Evolutionary conservation across 2,329 filamentous ascomycete species (phyloP), one percentile per base, ranked within the genome.

Genomic region (Hymenoscyphus linearis): DNA sequence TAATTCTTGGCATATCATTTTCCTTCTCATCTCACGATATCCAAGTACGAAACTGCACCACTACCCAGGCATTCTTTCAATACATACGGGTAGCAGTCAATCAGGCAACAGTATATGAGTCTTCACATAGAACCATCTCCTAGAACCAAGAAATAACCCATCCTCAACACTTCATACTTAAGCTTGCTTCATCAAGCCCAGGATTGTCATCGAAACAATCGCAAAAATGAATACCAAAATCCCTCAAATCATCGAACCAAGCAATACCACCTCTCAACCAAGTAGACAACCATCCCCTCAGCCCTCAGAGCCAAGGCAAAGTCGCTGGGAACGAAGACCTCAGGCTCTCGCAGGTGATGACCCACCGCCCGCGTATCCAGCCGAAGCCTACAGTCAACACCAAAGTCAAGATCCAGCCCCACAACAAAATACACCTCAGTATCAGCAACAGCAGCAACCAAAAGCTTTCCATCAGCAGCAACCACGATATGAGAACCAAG

Each of bases 261-360:
- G 6, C 52, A 27, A 53, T 12, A 53, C 26, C 18, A 53, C n/a
- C 25, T 25, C 52, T 25, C 25, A 53, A 53, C 25, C 26, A 34
- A 16, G 13, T 25, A 31, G 26, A 53, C 31, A 34, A 22, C 40
- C 40, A 22, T 47, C 40, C 22, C 31, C 52, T 16, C 52, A 53
- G 16, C 52, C 52, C n/a, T 25, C 25, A 53, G 52, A 27, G 16
- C 26, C 10, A 34, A 27, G 31, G 16, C 25, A 34, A 34, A 53
- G 52, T 34, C 52, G 31, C 52, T 53, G 52, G 52, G 52, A 53
- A 34, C 52, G 52, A 27, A 27, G 52, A n/a, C 52, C 52, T 25
- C 52, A 53, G 31, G 40, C 40, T 47, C 52, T 53, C 31, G 26
- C 31, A 16, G 52, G 52, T 7, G 52, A 53, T 25, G 52, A 53